These are phyloP conservation scores for Ettlia oleoabundans DNA, from an alignment of 139 green algal genomes.

Conservation along the genomic window DNA sequence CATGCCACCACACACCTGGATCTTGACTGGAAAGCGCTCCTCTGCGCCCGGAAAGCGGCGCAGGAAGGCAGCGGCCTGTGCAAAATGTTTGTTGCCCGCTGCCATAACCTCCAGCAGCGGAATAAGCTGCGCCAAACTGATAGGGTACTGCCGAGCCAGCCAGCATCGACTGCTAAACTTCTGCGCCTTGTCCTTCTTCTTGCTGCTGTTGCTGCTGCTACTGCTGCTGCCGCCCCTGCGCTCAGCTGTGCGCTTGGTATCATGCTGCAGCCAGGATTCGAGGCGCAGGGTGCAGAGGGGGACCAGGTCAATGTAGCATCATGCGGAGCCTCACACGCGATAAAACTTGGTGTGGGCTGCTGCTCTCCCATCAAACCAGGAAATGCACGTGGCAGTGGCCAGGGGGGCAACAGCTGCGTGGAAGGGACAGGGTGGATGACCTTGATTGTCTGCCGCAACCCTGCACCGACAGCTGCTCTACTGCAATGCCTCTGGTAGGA, in stretches of 20 bases:
- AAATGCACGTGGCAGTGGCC: too few relatives aligned
- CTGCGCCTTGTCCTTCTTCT: neutral
- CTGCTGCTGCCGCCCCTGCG: neutral
- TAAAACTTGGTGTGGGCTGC: too few relatives aligned
- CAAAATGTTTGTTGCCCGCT: conserved; percentile 83
- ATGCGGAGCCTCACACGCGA: too few relatives aligned
- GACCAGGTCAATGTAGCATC: too few relatives aligned
- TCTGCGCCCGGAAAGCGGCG: conserved; percentile 70
- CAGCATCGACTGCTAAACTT: conserved; percentile 63
- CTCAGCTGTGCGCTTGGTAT: neutral
- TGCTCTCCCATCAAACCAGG: too few relatives aligned
- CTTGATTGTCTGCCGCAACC: too few relatives aligned
- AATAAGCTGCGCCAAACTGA: conserved; percentile 70
- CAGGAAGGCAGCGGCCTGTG: conserved; percentile 69
- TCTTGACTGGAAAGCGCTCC: conserved; percentile 79
- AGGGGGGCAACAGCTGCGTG: too few relatives aligned
- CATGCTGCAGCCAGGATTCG: neutral
- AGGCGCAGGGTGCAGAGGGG: too few relatives aligned
- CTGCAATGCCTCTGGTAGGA: too few relatives aligned
- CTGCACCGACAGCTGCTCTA: too few relatives aligned
- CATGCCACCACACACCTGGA: conserved; percentile 55
- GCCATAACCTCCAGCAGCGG: conserved; percentile 84
- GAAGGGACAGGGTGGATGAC: too few relatives aligned
- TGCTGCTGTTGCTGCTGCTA: neutral
- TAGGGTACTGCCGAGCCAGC: conserved; percentile 74